phyloP scores from a whole-genome alignment of 225 moss, liverwort and hornwort species.

The Straminergon stramineum region DNA sequence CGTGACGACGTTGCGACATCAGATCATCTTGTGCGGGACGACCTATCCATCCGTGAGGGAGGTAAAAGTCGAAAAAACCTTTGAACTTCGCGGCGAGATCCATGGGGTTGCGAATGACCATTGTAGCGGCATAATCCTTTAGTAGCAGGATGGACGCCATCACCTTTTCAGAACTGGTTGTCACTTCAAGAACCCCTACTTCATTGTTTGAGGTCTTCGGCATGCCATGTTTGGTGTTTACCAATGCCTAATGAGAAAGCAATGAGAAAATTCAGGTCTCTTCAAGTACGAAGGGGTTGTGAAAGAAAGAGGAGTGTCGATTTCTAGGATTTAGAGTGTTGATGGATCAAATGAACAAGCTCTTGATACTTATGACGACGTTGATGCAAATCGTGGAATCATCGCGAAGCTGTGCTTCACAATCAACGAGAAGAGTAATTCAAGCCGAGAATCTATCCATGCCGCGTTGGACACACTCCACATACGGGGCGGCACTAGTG shows the following conservation, averaged over 20 bases:
- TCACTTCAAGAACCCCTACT: background rate
- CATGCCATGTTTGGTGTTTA: background rate
- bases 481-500: conserved; percentile 3
- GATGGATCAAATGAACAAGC: background rate
- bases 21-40: background rate
- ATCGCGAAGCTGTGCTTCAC: background rate
- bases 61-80: background rate
- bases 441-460: background rate
- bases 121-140: background rate
- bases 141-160: background rate
- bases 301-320: background rate
- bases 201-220: background rate
- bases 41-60: background rate
- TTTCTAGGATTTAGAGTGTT: background rate
- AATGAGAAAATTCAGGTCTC: background rate
- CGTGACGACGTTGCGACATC: background rate
- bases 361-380: background rate
- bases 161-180: background rate
- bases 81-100: background rate
- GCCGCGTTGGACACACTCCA: background rate
- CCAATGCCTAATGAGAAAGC: background rate
- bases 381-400: background rate
- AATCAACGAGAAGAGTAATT: background rate
- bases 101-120: background rate
- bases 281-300: background rate